Percentiles rank a stretch among this genome's conserved stretches.
Conservation (phyloP, 306 rosid species). For the Cucumis melo region DNA sequence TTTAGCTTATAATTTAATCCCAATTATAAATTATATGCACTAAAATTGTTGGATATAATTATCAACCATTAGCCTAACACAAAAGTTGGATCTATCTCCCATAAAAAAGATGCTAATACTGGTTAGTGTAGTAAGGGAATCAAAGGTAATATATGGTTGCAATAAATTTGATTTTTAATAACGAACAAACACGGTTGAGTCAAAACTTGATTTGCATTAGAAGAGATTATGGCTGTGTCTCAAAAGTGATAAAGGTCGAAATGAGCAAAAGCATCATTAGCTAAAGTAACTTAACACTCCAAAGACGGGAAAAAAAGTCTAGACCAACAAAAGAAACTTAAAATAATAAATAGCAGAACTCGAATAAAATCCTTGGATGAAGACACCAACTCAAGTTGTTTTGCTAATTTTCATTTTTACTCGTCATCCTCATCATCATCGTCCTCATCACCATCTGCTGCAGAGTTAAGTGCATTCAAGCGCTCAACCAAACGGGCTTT, state of each 20-base stretch:
- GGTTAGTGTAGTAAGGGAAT: too few relatives aligned
- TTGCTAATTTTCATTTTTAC: conserved; percentile 4
- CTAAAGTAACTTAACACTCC: not conserved
- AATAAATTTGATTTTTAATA: too few relatives aligned
- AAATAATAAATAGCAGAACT: not conserved
- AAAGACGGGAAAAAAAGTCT: not conserved
- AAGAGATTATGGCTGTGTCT: not conserved
- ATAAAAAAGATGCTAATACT: too few relatives aligned
- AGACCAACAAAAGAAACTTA: not conserved
- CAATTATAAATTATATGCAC: too few relatives aligned
- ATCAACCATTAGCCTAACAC: too few relatives aligned
- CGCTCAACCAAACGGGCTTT: conserved; percentile 40
- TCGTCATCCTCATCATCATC: conserved; percentile 36
- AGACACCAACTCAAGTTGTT: not conserved
- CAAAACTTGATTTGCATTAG: not conserved
- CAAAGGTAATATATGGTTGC: too few relatives aligned
- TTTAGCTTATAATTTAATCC: too few relatives aligned
- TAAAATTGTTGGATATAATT: too few relatives aligned
- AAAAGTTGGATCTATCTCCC: too few relatives aligned
- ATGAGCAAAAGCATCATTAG: not conserved
- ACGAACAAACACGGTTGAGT: not conserved
- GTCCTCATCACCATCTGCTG: conserved; percentile 21
- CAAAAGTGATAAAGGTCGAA: not conserved
- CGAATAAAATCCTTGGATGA: not conserved
- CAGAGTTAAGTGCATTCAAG: conserved; percentile 46